Percentiles rank a stretch among this genome's conserved stretches.
phyloP scores from a whole-genome alignment of 139 green algal species.

The Chlorella sp. region DNA sequence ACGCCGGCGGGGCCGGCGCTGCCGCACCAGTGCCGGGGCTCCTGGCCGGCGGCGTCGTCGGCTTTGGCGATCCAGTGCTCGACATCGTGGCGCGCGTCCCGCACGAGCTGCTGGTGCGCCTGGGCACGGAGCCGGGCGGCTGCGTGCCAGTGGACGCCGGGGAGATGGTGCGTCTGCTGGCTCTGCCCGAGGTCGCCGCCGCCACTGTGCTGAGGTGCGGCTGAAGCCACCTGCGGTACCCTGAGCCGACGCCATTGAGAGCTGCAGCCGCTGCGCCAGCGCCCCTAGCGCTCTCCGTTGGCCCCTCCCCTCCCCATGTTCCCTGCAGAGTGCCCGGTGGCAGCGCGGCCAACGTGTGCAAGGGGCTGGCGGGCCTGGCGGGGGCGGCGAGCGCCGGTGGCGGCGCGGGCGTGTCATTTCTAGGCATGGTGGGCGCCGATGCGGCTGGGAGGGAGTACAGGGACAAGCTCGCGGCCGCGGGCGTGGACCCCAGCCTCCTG shows the following conservation, averaged over 20 bases:
- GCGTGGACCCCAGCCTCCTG: constrained; percentile 64
- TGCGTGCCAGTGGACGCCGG: constrained; percentile 20
- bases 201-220: not conserved
- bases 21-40: too few species aligned
- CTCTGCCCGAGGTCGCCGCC: constrained; percentile 18
- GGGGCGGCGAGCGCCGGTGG: not conserved
- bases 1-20: not conserved
- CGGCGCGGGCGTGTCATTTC: constrained; percentile 19
- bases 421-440: constrained; percentile 79
- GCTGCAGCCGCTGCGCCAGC: not conserved
- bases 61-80: constrained; percentile 28
- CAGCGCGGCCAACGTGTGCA: constrained; percentile 79
- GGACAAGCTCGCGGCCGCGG: constrained; percentile 43
- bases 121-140: constrained; percentile 24
- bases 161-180: constrained; percentile 30
- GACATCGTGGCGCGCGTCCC: constrained; percentile 36
- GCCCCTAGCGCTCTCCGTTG: too few species aligned
- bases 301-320: not conserved
- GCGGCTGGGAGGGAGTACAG: constrained; percentile 55
- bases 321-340: constrained; percentile 64
- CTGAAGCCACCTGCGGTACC: too few species aligned
- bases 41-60: constrained; percentile 4
- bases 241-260: not conserved
- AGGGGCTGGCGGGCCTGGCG: constrained; percentile 39
- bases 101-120: not conserved